Evolutionary conservation across 2,329 filamentous ascomycete species (phyloP).

Genomic region (Davidsoniella australis): DNA sequence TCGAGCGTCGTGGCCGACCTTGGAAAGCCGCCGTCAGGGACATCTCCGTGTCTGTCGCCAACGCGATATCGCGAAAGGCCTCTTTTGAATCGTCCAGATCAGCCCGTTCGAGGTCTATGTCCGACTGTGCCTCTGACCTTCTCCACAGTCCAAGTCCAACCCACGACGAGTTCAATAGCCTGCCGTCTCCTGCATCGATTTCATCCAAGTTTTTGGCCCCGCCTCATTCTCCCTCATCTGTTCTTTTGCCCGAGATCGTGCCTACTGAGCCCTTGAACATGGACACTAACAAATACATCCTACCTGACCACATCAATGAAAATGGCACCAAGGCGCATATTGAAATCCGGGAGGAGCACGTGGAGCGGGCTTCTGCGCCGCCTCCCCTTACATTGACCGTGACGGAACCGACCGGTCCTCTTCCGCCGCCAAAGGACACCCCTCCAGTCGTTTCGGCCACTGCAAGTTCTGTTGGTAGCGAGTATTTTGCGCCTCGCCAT

Average conservation of each 20-base stretch:
- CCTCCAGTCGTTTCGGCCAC: constrained; percentile 21
- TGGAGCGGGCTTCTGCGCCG: constrained; percentile 31
- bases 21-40: constrained; percentile 47
- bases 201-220: constrained; percentile 13
- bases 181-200: constrained; percentile 5
- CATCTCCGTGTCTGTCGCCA: constrained; percentile 19
- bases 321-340: constrained; percentile 48
- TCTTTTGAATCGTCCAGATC: constrained; percentile 14
- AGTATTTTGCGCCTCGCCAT: constrained; percentile 49
- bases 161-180: constrained; percentile 13
- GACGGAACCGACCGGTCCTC: constrained; percentile 22
- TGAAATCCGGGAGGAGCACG: constrained; percentile 39
- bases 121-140: constrained; percentile 15
- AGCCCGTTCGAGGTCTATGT: constrained; percentile 1
- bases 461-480: constrained; percentile 1
- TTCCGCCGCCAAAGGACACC: constrained; percentile 31
- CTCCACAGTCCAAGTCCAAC: constrained; percentile 15
- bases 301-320: constrained; percentile 53
- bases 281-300: constrained; percentile 58
- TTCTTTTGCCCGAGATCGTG: constrained; percentile 34
- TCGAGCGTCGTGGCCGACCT: constrained; percentile 50
- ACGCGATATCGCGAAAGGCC: constrained; percentile 5
- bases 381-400: constrained; percentile 22
- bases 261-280: constrained; percentile 36
- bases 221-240: constrained; percentile 19